phyloP scores from a whole-genome alignment of 768 basidiomycete genomes.

The Leccinellum luteum region DNA sequence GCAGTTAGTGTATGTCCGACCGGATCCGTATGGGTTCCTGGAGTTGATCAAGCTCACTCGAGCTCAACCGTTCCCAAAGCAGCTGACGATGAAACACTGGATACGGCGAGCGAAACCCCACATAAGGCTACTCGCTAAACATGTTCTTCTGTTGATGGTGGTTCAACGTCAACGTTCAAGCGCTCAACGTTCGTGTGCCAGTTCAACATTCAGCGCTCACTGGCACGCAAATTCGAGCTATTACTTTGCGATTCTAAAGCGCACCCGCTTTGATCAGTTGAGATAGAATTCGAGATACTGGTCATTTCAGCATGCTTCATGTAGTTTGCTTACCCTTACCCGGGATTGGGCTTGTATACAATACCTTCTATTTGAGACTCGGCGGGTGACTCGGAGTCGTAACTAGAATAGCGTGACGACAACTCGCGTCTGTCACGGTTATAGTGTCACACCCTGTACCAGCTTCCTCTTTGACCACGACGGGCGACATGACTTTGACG shows the following conservation, averaged over 20 bases:
- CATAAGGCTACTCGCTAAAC: not conserved
- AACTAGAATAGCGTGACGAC: too few relatives aligned
- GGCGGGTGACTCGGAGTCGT: too few relatives aligned
- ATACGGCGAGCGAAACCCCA: not conserved
- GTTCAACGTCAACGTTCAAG: too few relatives aligned
- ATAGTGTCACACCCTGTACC: slow-evolving; percentile 11
- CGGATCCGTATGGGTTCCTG: not conserved
- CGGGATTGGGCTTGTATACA: too few relatives aligned
- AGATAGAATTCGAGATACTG: too few relatives aligned
- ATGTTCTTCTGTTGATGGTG: too few relatives aligned
- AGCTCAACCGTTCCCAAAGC: not conserved
- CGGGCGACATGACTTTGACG: slow-evolving; percentile 19
- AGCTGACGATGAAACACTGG: not conserved
- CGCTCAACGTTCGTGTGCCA: not conserved
- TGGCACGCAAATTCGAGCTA: too few relatives aligned
- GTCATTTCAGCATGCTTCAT: not conserved
- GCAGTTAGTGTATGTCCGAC: too few relatives aligned
- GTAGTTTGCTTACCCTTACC: too few relatives aligned
- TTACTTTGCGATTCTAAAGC: too few relatives aligned
- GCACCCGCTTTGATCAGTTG: not conserved
- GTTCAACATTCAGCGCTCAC: not conserved
- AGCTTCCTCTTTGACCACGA: slow-evolving; percentile 23
- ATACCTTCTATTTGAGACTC: too few relatives aligned
- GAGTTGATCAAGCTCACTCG: not conserved
- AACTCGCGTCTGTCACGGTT: slow-evolving; percentile 24